Percentiles rank a stretch among this genome's conserved stretches.
Conservation (phyloP, 768 basidiomycete genomes). For the Leccinum truebloodii region DNA sequence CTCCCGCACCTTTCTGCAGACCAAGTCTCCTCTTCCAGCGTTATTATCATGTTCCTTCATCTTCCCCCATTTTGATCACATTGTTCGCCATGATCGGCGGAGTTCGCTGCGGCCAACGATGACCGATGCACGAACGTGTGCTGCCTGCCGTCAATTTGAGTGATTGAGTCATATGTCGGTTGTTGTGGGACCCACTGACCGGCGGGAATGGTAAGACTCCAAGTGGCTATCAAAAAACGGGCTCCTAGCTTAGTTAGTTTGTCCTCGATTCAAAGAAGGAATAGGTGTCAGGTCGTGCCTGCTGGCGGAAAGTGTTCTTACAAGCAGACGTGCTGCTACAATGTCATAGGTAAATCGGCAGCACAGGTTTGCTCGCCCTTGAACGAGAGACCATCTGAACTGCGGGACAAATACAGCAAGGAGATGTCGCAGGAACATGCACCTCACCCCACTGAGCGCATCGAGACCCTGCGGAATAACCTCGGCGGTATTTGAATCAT, state of each 20-base stretch:
- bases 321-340: constrained; percentile 1
- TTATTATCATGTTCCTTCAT: constrained; percentile 10
- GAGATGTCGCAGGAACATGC: neutral
- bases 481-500: neutral
- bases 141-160: neutral
- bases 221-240: neutral
- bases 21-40: neutral
- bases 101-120: neutral
- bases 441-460: neutral
- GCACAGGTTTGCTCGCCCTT: neutral
- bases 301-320: neutral
- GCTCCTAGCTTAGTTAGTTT: too few species aligned
- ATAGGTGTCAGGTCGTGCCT: neutral
- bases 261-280: too few species aligned
- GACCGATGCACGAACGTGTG: neutral
- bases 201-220: neutral
- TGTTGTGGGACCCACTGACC: neutral
- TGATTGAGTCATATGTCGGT: neutral
- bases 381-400: neutral
- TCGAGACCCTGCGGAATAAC: neutral
- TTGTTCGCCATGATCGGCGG: neutral
- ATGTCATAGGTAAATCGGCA: neutral
- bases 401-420: neutral
- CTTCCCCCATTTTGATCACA: neutral
- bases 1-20: neutral